Percentiles rank a stretch among this genome's conserved stretches.
phyloP scores from a whole-genome alignment of 495 filamentous ascomycete genomes.

The Penicillium malachiteum region DNA sequence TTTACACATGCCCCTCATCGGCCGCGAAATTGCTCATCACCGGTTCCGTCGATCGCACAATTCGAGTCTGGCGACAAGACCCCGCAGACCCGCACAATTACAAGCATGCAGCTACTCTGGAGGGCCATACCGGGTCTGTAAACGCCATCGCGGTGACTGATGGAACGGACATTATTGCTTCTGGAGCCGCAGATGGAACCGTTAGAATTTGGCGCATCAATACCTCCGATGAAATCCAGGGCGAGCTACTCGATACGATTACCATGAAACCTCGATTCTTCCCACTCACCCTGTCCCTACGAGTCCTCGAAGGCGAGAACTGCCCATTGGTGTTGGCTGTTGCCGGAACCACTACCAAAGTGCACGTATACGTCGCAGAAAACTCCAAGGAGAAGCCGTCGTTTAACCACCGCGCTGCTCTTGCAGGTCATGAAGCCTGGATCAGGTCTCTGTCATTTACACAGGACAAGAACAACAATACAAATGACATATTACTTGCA shows the following conservation, averaged over 20 bases:
- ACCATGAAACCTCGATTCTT: slow-evolving; percentile 73
- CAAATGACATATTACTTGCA: slow-evolving; percentile 75
- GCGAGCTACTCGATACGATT: slow-evolving; percentile 66
- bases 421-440: slow-evolving; percentile 95
- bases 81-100: slow-evolving; percentile 28
- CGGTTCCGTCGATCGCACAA: slow-evolving; percentile 76
- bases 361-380: slow-evolving; percentile 72
- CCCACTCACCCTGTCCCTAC: slow-evolving; percentile 71
- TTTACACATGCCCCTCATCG: slow-evolving; percentile 57
- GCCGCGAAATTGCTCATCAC: slow-evolving; percentile 62
- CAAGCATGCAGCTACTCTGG: slow-evolving; percentile 45
- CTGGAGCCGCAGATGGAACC: slow-evolving; percentile 79
- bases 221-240: slow-evolving; percentile 29
- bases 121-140: slow-evolving; percentile 70
- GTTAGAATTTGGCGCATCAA: slow-evolving; percentile 73
- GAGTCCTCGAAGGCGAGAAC: slow-evolving; percentile 50
- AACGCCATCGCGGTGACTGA: slow-evolving; percentile 69
- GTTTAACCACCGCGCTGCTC: slow-evolving; percentile 73
- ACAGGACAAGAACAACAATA: slow-evolving; percentile 52
- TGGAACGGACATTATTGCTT: slow-evolving; percentile 57
- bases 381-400: slow-evolving; percentile 30
- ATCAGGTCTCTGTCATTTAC: slow-evolving; percentile 80
- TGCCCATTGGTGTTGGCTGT: slow-evolving; percentile 67
- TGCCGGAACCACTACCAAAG: slow-evolving; percentile 72
- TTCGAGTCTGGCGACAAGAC: slow-evolving; percentile 66